These are phyloP conservation scores for Chalciporus sphaerocephalus DNA, from an alignment of 768 basidiomycete species.

Conservation along the genomic window DNA sequence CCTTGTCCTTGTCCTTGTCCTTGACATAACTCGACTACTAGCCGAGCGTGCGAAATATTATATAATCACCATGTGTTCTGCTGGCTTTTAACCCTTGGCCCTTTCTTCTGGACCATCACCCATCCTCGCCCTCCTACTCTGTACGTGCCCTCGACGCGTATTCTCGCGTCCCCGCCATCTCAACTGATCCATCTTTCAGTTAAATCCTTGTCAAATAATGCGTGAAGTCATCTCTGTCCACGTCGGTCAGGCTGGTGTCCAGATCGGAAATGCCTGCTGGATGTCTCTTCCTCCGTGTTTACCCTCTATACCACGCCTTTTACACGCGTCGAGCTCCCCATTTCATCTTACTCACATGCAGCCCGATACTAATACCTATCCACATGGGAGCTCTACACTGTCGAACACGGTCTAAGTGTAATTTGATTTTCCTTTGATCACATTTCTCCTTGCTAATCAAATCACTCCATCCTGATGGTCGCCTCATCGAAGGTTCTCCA, in stretches of 20 bases:
- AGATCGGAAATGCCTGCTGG: slow-evolving; percentile 99
- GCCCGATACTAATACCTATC: slow-evolving; percentile 21
- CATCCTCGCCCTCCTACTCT: slow-evolving; percentile 28
- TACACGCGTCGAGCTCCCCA: slow-evolving; percentile 14
- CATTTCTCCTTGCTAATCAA: slow-evolving; percentile 18
- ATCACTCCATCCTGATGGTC: slow-evolving; percentile 82
- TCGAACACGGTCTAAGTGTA: slow-evolving; percentile 97
- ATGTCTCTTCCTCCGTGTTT: slow-evolving; percentile 37
- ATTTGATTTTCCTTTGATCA: slow-evolving; percentile 13
- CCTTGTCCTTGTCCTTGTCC: too few species aligned
- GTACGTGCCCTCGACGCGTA: slow-evolving; percentile 30
- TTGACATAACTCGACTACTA: slow-evolving; percentile 3
- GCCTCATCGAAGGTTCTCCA: slow-evolving; percentile 73
- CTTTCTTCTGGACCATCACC: slow-evolving; percentile 27
- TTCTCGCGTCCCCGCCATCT: slow-evolving; percentile 19
- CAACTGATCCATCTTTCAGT: slow-evolving; percentile 2
- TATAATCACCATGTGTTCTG: slow-evolving; percentile 33
- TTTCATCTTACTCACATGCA: neutral
- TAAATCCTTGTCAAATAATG: slow-evolving; percentile 44
- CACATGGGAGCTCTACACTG: slow-evolving; percentile 95
- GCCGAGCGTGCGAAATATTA: slow-evolving; percentile 30
- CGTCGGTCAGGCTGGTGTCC: slow-evolving; percentile 98
- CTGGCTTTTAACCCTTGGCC: slow-evolving; percentile 40
- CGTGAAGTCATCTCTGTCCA: slow-evolving; percentile 98
- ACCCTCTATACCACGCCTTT: neutral